Evolutionary conservation across 2,329 filamentous ascomycete species (phyloP).

Genomic region (Stagonosporopsis chrysanthemi): DNA sequence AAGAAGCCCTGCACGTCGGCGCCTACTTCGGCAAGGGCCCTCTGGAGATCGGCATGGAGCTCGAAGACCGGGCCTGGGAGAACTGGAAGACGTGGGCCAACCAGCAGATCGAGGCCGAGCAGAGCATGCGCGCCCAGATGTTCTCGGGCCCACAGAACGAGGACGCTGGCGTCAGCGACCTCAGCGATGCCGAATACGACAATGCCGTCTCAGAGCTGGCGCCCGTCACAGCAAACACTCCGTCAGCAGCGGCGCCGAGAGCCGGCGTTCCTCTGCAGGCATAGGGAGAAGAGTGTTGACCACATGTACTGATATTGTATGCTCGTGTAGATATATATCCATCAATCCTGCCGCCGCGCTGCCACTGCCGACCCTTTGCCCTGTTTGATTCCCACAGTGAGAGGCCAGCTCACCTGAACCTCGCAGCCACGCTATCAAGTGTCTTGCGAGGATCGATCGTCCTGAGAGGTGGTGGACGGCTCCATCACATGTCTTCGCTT

Average conservation of each 20-base stretch:
- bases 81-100: conserved; percentile 84
- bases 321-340: conserved; percentile 21
- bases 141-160: conserved; percentile 46
- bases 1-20: conserved; percentile 86
- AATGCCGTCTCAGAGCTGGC: conserved; percentile 47
- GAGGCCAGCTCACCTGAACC: too few relatives aligned
- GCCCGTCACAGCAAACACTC: conserved; percentile 25
- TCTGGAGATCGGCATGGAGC: conserved; percentile 77
- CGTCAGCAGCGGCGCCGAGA: conserved; percentile 44
- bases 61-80: conserved; percentile 83
- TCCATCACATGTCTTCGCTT: background rate
- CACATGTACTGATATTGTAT: conserved; percentile 22
- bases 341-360: background rate
- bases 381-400: too few relatives aligned
- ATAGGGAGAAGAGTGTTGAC: conserved; percentile 13
- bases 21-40: conserved; percentile 85
- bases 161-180: conserved; percentile 26
- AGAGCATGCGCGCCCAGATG: conserved; percentile 56
- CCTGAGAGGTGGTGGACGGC: too few relatives aligned
- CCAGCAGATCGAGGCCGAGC: conserved; percentile 58
- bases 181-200: conserved; percentile 37
- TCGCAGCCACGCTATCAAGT: too few relatives aligned
- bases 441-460: too few relatives aligned
- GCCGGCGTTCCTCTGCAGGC: conserved; percentile 50
- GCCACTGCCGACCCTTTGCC: background rate